Conservation (phyloP, 2,329 filamentous ascomycete species). For the Monosporascus sp. region DNA sequence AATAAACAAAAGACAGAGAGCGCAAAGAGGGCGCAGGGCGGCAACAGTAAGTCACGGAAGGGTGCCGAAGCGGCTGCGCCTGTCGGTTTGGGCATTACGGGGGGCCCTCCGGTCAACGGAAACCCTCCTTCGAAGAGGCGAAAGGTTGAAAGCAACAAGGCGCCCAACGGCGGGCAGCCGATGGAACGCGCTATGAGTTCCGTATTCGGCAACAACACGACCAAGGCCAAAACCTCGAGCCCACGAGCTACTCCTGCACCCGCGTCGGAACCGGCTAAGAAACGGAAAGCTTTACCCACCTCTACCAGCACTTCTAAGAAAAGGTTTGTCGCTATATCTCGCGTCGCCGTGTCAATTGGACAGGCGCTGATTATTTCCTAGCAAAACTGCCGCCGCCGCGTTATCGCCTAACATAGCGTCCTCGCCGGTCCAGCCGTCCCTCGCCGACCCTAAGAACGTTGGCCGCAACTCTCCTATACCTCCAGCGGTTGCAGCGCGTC, state of each 20-base stretch:
- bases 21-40: slow-evolving; percentile 54
- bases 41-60: slow-evolving; percentile 58
- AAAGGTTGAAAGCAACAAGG: slow-evolving; percentile 75
- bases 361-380: slow-evolving; percentile 12
- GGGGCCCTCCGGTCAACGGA: slow-evolving; percentile 44
- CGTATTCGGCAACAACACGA: slow-evolving; percentile 42
- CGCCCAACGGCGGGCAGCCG: slow-evolving; percentile 39
- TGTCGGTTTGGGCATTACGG: slow-evolving; percentile 62
- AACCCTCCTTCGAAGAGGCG: slow-evolving; percentile 64
- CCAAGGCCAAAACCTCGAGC: slow-evolving; percentile 57
- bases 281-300: slow-evolving; percentile 58
- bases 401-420: slow-evolving; percentile 68
- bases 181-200: slow-evolving; percentile 66
- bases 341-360: slow-evolving; percentile 6
- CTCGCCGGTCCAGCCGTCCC: slow-evolving; percentile 66
- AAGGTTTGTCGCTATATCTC: slow-evolving; percentile 49
- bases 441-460: slow-evolving; percentile 53
- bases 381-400: slow-evolving; percentile 35
- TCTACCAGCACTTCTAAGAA: slow-evolving; percentile 72
- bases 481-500: slow-evolving; percentile 47
- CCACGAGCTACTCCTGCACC: slow-evolving; percentile 63
- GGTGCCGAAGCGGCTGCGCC: slow-evolving; percentile 44
- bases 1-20: slow-evolving; percentile 40
- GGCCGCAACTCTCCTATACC: slow-evolving; percentile 54
- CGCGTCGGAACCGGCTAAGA: slow-evolving; percentile 58